Evolutionary conservation across 495 filamentous ascomycete species (phyloP).

Genomic region (Penicillium ucsense): DNA sequence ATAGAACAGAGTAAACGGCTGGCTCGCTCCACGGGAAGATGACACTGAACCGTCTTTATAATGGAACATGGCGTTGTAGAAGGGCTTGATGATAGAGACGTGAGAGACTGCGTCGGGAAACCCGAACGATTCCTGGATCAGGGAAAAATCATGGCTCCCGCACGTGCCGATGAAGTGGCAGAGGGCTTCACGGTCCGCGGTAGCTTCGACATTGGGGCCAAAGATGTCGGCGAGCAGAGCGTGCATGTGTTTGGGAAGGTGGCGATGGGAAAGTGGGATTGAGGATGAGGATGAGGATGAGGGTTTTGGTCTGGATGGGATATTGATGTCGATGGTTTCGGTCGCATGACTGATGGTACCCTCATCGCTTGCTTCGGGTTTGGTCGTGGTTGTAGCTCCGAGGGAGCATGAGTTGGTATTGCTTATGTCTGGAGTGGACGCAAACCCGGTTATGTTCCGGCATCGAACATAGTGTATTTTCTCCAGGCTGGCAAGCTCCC

Average conservation of each 20-base stretch:
- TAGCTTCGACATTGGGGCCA: constrained; percentile 20
- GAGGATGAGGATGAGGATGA: neutral
- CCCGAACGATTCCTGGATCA: constrained; percentile 48
- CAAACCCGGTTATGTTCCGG: constrained; percentile 44
- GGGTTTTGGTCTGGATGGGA: neutral
- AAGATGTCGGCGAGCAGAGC: constrained; percentile 23
- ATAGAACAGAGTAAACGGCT: constrained; percentile 43
- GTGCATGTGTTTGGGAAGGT: constrained; percentile 2
- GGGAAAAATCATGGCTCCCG: constrained; percentile 45
- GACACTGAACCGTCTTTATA: constrained; percentile 14
- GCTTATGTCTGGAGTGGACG: neutral
- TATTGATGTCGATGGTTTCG: neutral
- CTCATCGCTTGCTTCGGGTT: too few relatives aligned
- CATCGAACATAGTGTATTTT: constrained; percentile 44
- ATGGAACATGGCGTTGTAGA: constrained; percentile 40
- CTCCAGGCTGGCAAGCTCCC: constrained; percentile 33
- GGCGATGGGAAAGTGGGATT: neutral
- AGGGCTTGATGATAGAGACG: constrained; percentile 33
- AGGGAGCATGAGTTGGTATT: too few relatives aligned
- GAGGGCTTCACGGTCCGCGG: constrained; percentile 20
- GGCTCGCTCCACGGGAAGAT: neutral
- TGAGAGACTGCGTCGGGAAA: constrained; percentile 35
- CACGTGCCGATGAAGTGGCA: constrained; percentile 37
- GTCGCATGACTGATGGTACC: neutral
- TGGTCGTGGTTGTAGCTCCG: too few relatives aligned